Conservation (phyloP, 2,329 filamentous ascomycete genomes). For the Cercospora sp. region DNA sequence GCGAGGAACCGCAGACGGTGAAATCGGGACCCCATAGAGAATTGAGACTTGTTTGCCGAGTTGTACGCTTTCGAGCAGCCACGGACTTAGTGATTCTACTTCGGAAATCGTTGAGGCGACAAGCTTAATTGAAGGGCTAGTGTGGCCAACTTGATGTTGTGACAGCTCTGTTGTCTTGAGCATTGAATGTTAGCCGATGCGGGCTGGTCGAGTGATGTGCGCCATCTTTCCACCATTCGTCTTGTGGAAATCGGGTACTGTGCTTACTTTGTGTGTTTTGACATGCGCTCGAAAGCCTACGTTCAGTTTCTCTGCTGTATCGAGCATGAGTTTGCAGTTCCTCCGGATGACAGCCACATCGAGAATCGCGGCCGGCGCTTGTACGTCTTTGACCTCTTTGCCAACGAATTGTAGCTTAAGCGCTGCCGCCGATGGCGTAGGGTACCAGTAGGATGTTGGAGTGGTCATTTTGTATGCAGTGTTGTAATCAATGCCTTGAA, state of each 20-base stretch:
- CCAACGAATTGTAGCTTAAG: slow-evolving; percentile 55
- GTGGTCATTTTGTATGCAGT: slow-evolving; percentile 1
- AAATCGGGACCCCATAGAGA: slow-evolving; percentile 71
- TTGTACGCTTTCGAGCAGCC: slow-evolving; percentile 59
- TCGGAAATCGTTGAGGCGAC: slow-evolving; percentile 75
- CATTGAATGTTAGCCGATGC: background rate
- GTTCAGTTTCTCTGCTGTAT: slow-evolving; percentile 58
- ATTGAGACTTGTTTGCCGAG: slow-evolving; percentile 61
- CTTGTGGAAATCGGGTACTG: background rate
- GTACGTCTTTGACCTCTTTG: slow-evolving; percentile 59
- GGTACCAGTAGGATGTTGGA: slow-evolving; percentile 35
- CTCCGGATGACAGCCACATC: slow-evolving; percentile 65
- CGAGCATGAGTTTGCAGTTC: slow-evolving; percentile 72
- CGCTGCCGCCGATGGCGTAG: slow-evolving; percentile 35
- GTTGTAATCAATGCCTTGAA: background rate
- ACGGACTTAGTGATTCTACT: slow-evolving; percentile 64
- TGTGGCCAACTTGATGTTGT: slow-evolving; percentile 66
- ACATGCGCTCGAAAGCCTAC: slow-evolving; percentile 74
- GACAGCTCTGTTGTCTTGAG: slow-evolving; percentile 65
- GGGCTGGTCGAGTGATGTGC: background rate
- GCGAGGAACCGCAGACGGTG: slow-evolving; percentile 60
- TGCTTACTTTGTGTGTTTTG: slow-evolving; percentile 74
- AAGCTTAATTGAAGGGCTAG: slow-evolving; percentile 57
- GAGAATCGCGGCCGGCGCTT: slow-evolving; percentile 67
- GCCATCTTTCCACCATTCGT: background rate